phyloP scores from a whole-genome alignment of 1,139 yeast species.

The Candida sp. region DNA sequence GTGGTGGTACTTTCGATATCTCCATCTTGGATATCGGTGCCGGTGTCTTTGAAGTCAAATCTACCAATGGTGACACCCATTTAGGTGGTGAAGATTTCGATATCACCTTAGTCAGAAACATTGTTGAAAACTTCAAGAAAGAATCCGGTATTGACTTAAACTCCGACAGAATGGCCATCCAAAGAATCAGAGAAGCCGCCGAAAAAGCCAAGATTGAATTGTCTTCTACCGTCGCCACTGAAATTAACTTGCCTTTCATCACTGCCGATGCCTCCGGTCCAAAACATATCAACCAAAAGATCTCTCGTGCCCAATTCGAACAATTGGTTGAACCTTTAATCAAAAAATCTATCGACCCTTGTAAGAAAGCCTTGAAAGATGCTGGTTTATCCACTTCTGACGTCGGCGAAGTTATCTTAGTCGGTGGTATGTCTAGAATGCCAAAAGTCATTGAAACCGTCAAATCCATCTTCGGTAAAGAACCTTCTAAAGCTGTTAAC shows the following conservation, averaged over 20 bases:
- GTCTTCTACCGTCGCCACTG: conserved; percentile 91
- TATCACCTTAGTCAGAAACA: conserved; percentile 81
- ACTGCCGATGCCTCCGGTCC: conserved; percentile 97
- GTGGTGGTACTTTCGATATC: conserved; percentile 90
- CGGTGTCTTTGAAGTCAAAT: conserved; percentile 85
- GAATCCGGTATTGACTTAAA: conserved; percentile 87
- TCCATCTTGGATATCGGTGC: conserved; percentile 83
- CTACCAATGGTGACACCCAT: conserved; percentile 89
- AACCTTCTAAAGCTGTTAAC: conserved; percentile 98
- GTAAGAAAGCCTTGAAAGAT: conserved; percentile 97
- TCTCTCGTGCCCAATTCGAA: conserved; percentile 93
- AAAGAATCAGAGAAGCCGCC: conserved; percentile 99
- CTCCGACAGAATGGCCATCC: conserved; percentile 97
- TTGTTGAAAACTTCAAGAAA: conserved; percentile 90
- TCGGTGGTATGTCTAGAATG: conserved; percentile 99
- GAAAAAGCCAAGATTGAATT: conserved; percentile 99
- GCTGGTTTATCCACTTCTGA: conserved; percentile 85
- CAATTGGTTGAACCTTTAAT: conserved; percentile 84
- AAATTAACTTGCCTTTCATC: conserved; percentile 95
- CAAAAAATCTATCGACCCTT: conserved; percentile 94
- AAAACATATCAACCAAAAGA: conserved; percentile 94
- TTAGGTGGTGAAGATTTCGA: conserved; percentile 93
- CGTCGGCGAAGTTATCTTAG: conserved; percentile 92
- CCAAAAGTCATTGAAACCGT: conserved; percentile 99
- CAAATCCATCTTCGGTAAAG: conserved; percentile 87